Percentiles rank a stretch among this genome's conserved stretches.
phyloP scores from a whole-genome alignment of 768 basidiomycete species.

The Ephemerocybe angulata region DNA sequence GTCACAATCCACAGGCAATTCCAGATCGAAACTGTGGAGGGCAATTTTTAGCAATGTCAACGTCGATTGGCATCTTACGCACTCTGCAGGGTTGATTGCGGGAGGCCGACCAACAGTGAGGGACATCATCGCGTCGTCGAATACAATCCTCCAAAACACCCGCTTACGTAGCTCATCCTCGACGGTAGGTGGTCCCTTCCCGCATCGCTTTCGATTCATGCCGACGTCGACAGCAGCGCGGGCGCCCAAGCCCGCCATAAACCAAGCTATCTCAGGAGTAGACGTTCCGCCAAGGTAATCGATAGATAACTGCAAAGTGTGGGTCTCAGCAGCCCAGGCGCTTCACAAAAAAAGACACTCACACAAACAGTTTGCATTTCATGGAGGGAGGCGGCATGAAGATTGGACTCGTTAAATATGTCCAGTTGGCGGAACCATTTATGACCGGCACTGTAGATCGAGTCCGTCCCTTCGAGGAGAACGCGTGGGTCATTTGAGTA shows the following conservation, averaged over 20 bases:
- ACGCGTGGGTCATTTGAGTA: conserved; percentile 43
- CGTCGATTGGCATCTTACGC: conserved; percentile 20
- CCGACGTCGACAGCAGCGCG: conserved; percentile 60
- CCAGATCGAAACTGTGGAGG: conserved; percentile 53
- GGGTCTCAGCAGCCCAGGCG: no score
- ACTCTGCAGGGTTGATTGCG: conserved; percentile 58
- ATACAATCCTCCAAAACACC: conserved; percentile 40
- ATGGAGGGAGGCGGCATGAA: conserved; percentile 51
- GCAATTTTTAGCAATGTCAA: not conserved
- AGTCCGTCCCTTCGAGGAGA: conserved; percentile 24
- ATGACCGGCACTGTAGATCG: conserved; percentile 46
- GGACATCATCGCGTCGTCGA: conserved; percentile 21
- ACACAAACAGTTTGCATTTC: conserved; percentile 61
- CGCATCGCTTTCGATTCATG: conserved; percentile 41
- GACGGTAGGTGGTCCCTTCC: conserved; percentile 24
- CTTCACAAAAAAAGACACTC: no score
- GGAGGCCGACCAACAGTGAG: conserved; percentile 52
- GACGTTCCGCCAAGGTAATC: conserved; percentile 42
- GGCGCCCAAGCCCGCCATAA: conserved; percentile 49
- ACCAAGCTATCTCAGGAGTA: conserved; percentile 50
- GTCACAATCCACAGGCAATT: conserved; percentile 58
- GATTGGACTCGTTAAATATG: conserved; percentile 48
- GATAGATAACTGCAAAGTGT: conserved; percentile 42
- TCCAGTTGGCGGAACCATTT: conserved; percentile 52
- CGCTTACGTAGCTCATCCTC: conserved; percentile 64